Base-by-base conservation (phyloP, 1,284 basidiomycete species). In the Marasmius tenuissimus region DNA sequence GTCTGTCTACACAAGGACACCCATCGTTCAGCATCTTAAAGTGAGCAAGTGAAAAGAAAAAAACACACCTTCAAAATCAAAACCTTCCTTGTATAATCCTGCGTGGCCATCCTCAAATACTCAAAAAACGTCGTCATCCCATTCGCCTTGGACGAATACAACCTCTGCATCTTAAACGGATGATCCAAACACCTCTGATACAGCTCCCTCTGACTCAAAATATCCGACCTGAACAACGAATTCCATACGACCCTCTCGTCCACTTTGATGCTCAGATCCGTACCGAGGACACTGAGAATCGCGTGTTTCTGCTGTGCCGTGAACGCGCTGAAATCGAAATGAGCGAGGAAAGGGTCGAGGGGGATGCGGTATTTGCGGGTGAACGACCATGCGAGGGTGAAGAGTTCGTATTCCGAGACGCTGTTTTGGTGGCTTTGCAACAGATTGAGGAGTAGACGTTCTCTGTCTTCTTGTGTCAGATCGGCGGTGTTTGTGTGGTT, bases 81-180 rank as follows among this genome's bases (percentile, higher is more conserved):
- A 4, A 89, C 62, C 60, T 85, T 85, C 39, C 86, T 74, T 0
- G 78, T 82, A 65, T 82, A 88, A 40, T 86, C 80, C 58, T 84
- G 78, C 5, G 78, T 77, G 3, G 84, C 83, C 63, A 81, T 81
- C 20, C 74, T 76, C 4, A 89, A 71, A 69, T 86, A 88, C 58
- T 85, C 81, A 65, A 88, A 89, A 67, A 88, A 89, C 0, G 84
- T 81, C 1, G 76, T 70, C 2, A 84, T 71, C 0, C 86, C 81
- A 60, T 84, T 79, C 22, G 73, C 70, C 18, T 72, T 76, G 0
- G 87, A 88, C 0, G 83, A 82, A 69, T 88, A 88, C 9, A 88
- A 70, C n/a, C 82, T 77, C 62, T 88, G 86, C 49, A 88, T 74
- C 0, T 80, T 77, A 60, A 87, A 77, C 14, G 85, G 83, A 2